Evolutionary conservation across 805 yeast genomes (phyloP).

Genomic region (Candida coquimbonensis): DNA sequence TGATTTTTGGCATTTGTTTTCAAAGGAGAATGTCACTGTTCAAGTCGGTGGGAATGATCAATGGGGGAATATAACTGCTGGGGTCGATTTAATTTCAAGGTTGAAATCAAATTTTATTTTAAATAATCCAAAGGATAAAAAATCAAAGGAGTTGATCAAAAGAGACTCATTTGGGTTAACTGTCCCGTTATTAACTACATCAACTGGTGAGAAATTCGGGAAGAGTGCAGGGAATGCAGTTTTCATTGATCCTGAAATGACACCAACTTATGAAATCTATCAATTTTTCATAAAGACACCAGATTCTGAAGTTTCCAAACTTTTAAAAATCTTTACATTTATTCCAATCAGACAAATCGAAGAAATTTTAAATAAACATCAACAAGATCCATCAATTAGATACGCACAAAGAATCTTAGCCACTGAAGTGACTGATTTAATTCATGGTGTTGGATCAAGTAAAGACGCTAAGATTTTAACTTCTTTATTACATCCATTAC

Average conservation of each 20-base stretch:
- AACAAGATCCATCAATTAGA: slow-evolving; percentile 51
- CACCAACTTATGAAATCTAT: slow-evolving; percentile 74
- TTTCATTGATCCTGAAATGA: slow-evolving; percentile 68
- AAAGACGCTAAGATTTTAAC: slow-evolving; percentile 61
- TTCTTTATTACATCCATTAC: slow-evolving; percentile 56
- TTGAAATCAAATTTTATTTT: slow-evolving; percentile 26
- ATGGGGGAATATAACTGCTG: slow-evolving; percentile 98
- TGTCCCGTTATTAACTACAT: slow-evolving; percentile 81
- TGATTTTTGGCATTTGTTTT: slow-evolving; percentile 80
- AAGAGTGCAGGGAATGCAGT: slow-evolving; percentile 96
- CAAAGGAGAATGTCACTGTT: slow-evolving; percentile 47
- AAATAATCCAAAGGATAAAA: slow-evolving; percentile 17
- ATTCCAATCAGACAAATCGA: slow-evolving; percentile 59
- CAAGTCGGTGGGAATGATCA: slow-evolving; percentile 98
- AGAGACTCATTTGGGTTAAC: slow-evolving; percentile 65
- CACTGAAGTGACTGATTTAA: slow-evolving; percentile 73
- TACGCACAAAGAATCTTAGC: slow-evolving; percentile 76
- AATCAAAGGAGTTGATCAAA: slow-evolving; percentile 6
- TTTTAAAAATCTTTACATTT: slow-evolving; percentile 73
- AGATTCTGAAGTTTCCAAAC: slow-evolving; percentile 65
- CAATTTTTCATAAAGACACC: slow-evolving; percentile 78
- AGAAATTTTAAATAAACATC: slow-evolving; percentile 45
- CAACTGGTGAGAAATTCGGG: slow-evolving; percentile 90
- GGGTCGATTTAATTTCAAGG: slow-evolving; percentile 77
- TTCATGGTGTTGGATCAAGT: slow-evolving; percentile 80